Evolutionary conservation across 1,284 basidiomycete species (phyloP).

Genomic region (Ustilago nuda): DNA sequence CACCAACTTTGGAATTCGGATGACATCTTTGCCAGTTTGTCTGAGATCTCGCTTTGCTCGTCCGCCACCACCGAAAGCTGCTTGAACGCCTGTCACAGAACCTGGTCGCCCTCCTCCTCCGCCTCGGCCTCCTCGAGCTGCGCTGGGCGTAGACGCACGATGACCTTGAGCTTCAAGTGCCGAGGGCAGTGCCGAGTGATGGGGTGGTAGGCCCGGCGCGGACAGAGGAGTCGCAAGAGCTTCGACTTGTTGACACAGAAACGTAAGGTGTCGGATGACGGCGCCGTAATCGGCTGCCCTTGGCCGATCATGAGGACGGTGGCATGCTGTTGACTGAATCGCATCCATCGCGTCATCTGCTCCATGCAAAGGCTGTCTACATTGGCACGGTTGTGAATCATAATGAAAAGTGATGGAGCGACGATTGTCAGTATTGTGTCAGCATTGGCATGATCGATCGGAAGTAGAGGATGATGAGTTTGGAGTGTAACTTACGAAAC

Average conservation of each 20-base stretch:
- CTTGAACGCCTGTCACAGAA: background rate
- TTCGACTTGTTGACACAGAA: conserved; percentile 21
- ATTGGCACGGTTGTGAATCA: background rate
- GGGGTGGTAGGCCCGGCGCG: background rate
- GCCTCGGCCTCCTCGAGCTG: background rate
- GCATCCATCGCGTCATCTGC: conserved; percentile 10
- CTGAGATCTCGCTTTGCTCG: background rate
- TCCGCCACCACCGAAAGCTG: background rate
- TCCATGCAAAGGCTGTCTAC: background rate
- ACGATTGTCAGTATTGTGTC: background rate
- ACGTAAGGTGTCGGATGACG: conserved; percentile 17
- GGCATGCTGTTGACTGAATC: background rate
- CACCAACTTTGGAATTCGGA: conserved; percentile 20
- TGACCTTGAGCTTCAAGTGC: conserved; percentile 7
- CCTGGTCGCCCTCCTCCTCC: background rate
- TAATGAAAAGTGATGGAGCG: background rate
- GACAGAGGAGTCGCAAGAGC: conserved; percentile 19
- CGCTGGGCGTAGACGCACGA: background rate
- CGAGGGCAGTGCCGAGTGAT: background rate
- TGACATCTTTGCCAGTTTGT: background rate
- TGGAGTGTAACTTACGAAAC: background rate
- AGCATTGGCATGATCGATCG: background rate
- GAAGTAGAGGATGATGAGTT: background rate
- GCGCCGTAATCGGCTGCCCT: conserved; percentile 16
- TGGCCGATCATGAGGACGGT: conserved; percentile 1